phyloP scores from a whole-genome alignment of 2,329 filamentous ascomycete species.

The Exophiala oligosperma region DNA sequence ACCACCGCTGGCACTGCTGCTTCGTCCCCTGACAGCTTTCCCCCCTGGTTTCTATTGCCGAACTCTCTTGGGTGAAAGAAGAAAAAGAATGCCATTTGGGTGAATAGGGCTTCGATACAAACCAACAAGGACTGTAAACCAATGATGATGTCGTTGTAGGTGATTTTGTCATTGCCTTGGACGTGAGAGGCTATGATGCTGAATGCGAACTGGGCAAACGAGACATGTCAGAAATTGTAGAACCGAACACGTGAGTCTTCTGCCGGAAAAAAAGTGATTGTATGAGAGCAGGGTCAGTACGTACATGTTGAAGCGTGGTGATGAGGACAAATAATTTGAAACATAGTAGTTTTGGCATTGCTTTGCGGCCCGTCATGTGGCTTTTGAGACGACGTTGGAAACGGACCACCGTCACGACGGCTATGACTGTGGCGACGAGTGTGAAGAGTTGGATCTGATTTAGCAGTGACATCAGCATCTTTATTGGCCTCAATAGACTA shows the following conservation, averaged over 20 bases:
- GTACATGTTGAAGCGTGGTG: constrained; percentile 73
- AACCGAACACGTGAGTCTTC: constrained; percentile 29
- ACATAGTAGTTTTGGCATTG: constrained; percentile 46
- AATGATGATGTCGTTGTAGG: constrained; percentile 65
- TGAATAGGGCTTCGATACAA: constrained; percentile 80
- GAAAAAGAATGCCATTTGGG: constrained; percentile 74
- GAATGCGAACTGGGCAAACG: constrained; percentile 52
- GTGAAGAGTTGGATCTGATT: constrained; percentile 41
- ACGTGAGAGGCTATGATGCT: constrained; percentile 60
- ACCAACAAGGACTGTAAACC: constrained; percentile 75
- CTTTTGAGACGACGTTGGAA: constrained; percentile 88
- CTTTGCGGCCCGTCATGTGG: constrained; percentile 53
- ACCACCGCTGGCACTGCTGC: not conserved
- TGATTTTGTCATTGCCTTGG: constrained; percentile 61
- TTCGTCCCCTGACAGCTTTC: not conserved
- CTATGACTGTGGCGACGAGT: constrained; percentile 32
- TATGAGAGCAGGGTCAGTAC: not conserved
- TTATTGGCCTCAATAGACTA: too few relatives aligned
- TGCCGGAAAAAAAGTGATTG: too few relatives aligned
- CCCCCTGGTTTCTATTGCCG: not conserved
- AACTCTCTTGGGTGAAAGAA: constrained; percentile 63
- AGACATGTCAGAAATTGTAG: not conserved
- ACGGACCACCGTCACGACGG: constrained; percentile 70
- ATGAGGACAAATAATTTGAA: constrained; percentile 91
- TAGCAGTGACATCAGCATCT: not conserved